Conservation (phyloP, 257 asterid species). For the Plantago elongata region DNA sequence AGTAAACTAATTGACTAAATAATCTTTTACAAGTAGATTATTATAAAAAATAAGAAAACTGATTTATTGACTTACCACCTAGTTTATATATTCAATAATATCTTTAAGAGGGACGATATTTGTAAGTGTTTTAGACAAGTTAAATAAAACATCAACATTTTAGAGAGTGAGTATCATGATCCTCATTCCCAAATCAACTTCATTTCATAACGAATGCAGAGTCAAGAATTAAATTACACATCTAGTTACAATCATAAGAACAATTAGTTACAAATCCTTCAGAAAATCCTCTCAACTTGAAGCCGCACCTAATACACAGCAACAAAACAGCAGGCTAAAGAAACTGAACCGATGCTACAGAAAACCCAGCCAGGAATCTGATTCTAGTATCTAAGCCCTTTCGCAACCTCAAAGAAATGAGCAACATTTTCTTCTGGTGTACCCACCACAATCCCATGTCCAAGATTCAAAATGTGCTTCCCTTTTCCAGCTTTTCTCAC, state of each 20-base stretch:
- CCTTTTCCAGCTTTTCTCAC: conserved; percentile 88
- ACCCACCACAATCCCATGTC: conserved; percentile 93
- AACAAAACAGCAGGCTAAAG: conserved; percentile 11
- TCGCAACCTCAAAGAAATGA: conserved; percentile 19
- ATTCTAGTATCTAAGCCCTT: conserved; percentile 67
- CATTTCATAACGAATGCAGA: not conserved
- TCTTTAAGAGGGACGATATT: no score
- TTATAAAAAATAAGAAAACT: no score
- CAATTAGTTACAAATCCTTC: conserved; percentile 5
- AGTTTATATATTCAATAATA: no score
- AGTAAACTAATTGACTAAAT: no score
- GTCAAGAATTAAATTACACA: not conserved
- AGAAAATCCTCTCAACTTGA: conserved; percentile 3
- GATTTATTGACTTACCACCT: no score
- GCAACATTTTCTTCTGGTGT: conserved; percentile 83
- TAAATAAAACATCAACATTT: no score
- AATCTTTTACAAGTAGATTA: no score
- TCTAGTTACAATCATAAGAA: not conserved
- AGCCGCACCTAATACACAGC: conserved; percentile 20
- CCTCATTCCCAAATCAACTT: not conserved
- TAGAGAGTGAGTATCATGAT: no score
- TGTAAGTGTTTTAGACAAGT: no score
- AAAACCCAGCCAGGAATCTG: conserved; percentile 9
- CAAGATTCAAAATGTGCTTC: conserved; percentile 92
- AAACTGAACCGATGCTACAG: conserved; percentile 22